Evolutionary conservation across 306 rosid species (phyloP).

Genomic region (Gastrolobium villosum): DNA sequence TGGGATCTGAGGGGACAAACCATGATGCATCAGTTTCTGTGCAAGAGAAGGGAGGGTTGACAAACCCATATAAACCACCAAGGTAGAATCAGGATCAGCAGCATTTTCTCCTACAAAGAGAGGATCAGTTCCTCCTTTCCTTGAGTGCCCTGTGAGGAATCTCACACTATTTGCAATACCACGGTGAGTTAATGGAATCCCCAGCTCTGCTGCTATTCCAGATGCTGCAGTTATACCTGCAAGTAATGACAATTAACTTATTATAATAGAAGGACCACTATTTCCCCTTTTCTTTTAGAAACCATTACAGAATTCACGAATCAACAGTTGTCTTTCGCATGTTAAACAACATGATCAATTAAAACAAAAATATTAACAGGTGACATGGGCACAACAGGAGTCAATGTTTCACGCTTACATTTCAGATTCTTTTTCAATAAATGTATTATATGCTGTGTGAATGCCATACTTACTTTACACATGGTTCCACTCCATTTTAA

Average conservation of each 20-base stretch:
- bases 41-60: conserved; percentile 94
- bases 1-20: conserved; percentile 82
- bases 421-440: background rate
- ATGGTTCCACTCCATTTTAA: background rate
- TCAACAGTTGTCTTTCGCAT: background rate
- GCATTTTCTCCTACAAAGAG: conserved; percentile 92
- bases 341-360: background rate
- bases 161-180: conserved; percentile 86
- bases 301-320: background rate
- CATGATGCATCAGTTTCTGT: conserved; percentile 78
- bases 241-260: conserved; percentile 40
- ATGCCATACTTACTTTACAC: background rate
- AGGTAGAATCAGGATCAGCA: conserved; percentile 86
- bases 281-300: background rate
- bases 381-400: background rate
- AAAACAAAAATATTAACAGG: background rate
- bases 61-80: conserved; percentile 96
- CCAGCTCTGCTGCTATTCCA: conserved; percentile 91
- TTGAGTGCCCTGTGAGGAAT: conserved; percentile 93
- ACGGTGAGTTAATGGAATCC: conserved; percentile 92
- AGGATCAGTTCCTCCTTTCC: conserved; percentile 94
- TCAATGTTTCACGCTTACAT: conserved; percentile 17
- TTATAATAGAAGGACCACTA: conserved; percentile 11
- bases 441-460: background rate
- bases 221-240: conserved; percentile 97